Evolutionary conservation across 1,139 yeast genomes (phyloP), one percentile per base, ranked within the genome.

Genomic region (Yarrowia galli): DNA sequence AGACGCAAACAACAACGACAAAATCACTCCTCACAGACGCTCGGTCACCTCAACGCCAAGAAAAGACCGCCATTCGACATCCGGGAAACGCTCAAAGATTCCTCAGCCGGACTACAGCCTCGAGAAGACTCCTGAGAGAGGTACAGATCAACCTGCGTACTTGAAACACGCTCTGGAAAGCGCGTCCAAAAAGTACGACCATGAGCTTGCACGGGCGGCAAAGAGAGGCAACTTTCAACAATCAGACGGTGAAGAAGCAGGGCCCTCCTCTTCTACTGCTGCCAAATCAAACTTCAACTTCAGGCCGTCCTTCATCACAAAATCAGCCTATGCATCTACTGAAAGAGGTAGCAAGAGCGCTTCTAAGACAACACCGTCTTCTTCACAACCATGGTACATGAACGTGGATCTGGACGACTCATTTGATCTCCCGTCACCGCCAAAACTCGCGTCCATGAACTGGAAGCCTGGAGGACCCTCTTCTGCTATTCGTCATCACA

Each of bases 141-240:
- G n/a, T 2, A 22, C 63, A 18, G 48, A n/a, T 9, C 38, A 58
- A 42, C 49, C 49, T 23, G 46, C 48, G 3, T 25, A 15, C 15
- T 8, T 58, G 64, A 58, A 58, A 58, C 64, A 58, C 42, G 64
- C 64, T 10, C 64, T 58, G 32, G 64, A 58, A 43, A 58, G 64
- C 40, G 64, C 64, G 16, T 58, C 64, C 0, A 58, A 43, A 32
- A 58, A 58, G 64, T 58, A 58, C 51, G 64, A 58, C 20, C 64
- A 58, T 22, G 64, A 58, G 28, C 42, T 58, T 2, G 49, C 64
- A 4, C 15, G 64, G 9, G 64, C 64, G 15, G 64, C 51, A 2
- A 58, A 58, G 16, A 25, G 64, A 20, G 40, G 40, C 22, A 58
- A 58, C 28, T 58, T 23, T 18, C 36, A 23, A 16, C 35, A 28